These are phyloP conservation scores for Aurifilum marmelostoma DNA, from an alignment of 2,329 filamentous ascomycete genomes.

Conservation along the genomic window DNA sequence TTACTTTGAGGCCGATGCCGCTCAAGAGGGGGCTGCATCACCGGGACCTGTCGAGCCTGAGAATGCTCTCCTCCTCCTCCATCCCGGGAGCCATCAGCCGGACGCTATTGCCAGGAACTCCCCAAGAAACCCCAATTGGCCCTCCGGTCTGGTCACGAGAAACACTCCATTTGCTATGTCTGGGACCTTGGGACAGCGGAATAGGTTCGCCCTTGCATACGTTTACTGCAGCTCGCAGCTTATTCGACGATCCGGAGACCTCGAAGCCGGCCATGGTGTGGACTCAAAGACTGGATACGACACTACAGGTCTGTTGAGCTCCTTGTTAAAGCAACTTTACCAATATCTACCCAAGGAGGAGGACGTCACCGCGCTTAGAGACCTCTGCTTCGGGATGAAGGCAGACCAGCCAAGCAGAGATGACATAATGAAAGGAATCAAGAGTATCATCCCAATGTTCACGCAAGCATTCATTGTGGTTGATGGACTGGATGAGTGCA, in stretches of 20 bases:
- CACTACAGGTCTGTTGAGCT: slow-evolving; percentile 7
- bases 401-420: not conserved
- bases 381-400: not conserved
- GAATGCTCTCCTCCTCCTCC: not conserved
- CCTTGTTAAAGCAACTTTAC: slow-evolving; percentile 12
- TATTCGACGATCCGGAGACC: not conserved
- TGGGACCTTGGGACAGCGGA: not conserved
- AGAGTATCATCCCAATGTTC: slow-evolving; percentile 1
- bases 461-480: slow-evolving; percentile 7
- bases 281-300: not conserved
- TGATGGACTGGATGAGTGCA: slow-evolving; percentile 16
- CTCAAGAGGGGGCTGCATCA: not conserved
- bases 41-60: not conserved
- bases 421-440: not conserved
- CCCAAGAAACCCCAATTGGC: not conserved
- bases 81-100: not conserved
- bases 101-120: not conserved
- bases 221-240: slow-evolving; percentile 13
- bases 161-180: not conserved
- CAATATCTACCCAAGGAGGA: not conserved
- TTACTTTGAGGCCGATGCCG: not conserved
- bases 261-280: not conserved
- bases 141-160: not conserved
- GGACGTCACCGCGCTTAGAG: not conserved
- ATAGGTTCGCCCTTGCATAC: slow-evolving; percentile 8